These are phyloP conservation scores for Purpureocillium takamizusanense DNA, from an alignment of 2,329 filamentous ascomycete species.

Conservation along the genomic window DNA sequence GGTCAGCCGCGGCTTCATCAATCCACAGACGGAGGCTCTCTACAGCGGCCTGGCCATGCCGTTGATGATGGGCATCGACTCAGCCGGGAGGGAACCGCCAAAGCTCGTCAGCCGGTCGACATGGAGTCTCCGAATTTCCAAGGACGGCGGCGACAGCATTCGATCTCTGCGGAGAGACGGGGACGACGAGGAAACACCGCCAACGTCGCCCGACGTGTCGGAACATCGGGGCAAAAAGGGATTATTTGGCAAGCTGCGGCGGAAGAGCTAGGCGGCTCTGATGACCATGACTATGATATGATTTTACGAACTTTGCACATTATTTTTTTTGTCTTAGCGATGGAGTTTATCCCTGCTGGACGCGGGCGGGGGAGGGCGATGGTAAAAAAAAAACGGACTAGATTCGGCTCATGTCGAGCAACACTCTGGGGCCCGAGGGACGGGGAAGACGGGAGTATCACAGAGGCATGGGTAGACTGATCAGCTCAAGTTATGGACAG, in stretches of 20 bases:
- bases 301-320: constrained; percentile 9
- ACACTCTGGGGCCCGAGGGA: too few species aligned
- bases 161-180: constrained; percentile 6
- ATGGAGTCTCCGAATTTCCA: constrained; percentile 21
- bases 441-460: too few species aligned
- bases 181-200: constrained; percentile 23
- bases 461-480: too few species aligned
- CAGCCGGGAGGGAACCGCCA: constrained; percentile 11
- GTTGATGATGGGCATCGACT: constrained; percentile 14
- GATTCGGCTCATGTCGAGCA: too few species aligned
- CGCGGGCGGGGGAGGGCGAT: too few species aligned
- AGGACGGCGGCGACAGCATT: constrained; percentile 30
- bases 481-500: too few species aligned
- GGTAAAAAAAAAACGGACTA: too few species aligned
- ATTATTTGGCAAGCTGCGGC: constrained; percentile 7
- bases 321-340: constrained; percentile 9
- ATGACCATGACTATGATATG: constrained; percentile 1
- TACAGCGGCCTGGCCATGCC: constrained; percentile 24
- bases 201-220: constrained; percentile 23
- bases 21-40: constrained; percentile 21
- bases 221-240: constrained; percentile 18
- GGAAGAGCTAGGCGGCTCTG: constrained; percentile 1
- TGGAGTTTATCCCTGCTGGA: constrained; percentile 8
- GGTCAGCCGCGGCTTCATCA: constrained; percentile 36
- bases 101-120: constrained; percentile 15